Evolutionary conservation across 768 basidiomycete genomes (phyloP).

Genomic region (Terana coerulea): DNA sequence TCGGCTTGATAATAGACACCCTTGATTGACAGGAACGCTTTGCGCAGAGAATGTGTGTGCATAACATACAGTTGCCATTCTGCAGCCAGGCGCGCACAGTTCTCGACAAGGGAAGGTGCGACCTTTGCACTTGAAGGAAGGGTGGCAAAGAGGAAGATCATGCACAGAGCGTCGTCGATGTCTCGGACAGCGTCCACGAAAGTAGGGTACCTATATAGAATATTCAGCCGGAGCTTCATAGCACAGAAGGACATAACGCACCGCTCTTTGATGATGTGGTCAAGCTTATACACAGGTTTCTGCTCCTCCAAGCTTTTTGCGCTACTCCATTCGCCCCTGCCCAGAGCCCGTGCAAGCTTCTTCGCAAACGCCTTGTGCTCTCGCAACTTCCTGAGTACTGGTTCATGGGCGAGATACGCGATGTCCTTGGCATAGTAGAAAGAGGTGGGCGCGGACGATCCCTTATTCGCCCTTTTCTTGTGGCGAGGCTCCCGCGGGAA

Average conservation of each 20-base stretch:
- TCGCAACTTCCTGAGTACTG: slow-evolving; percentile 85
- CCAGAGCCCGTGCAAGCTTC: slow-evolving; percentile 89
- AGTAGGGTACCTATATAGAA: slow-evolving; percentile 87
- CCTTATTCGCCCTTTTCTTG: slow-evolving; percentile 94
- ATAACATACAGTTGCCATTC: slow-evolving; percentile 98
- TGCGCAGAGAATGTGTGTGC: slow-evolving; percentile 78
- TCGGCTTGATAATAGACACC: slow-evolving; percentile 98
- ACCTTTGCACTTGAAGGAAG: slow-evolving; percentile 85
- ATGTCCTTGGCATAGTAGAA: slow-evolving; percentile 99
- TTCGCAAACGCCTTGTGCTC: slow-evolving; percentile 99
- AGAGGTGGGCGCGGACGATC: slow-evolving; percentile 92
- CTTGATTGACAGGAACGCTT: slow-evolving; percentile 95
- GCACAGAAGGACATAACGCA: slow-evolving; percentile 40
- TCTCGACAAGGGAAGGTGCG: slow-evolving; percentile 79
- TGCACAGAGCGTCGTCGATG: slow-evolving; percentile 95
- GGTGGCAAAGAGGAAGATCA: slow-evolving; percentile 89
- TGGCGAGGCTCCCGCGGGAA: slow-evolving; percentile 94
- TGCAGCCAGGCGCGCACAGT: slow-evolving; percentile 83
- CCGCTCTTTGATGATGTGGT: slow-evolving; percentile 98
- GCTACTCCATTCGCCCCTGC: slow-evolving; percentile 90
- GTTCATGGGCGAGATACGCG: slow-evolving; percentile 94
- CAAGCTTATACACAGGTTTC: slow-evolving; percentile 86
- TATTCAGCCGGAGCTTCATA: no score
- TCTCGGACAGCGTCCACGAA: slow-evolving; percentile 95
- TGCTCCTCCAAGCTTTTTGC: slow-evolving; percentile 93